A percentile compares a stretch with the other conserved stretches of the same genome.
Evolutionary conservation across 2,329 filamentous ascomycete genomes (phyloP).

Genomic region (Trichoderma sp.): DNA sequence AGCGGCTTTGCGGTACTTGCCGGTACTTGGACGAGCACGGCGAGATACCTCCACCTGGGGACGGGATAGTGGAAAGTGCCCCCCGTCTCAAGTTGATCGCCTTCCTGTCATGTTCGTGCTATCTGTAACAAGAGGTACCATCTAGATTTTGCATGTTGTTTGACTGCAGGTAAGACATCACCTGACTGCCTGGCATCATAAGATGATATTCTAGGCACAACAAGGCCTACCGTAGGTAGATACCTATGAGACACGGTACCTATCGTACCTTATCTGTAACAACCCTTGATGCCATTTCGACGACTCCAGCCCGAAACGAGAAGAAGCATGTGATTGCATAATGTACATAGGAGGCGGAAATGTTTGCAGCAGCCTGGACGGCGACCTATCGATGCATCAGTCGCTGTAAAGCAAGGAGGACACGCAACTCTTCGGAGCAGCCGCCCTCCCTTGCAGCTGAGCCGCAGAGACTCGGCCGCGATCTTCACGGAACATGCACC

Average conservation of each 20-base stretch:
- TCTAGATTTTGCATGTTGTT: not conserved
- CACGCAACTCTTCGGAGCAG: constrained; percentile 10
- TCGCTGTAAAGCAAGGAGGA: not conserved
- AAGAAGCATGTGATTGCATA: not conserved
- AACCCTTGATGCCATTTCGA: not conserved
- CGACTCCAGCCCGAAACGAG: not conserved
- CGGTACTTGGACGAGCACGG: not conserved
- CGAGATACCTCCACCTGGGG: not conserved
- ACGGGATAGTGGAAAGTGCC: not conserved
- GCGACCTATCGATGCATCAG: not conserved
- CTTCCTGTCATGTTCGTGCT: not conserved
- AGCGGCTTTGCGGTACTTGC: not conserved
- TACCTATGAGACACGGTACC: not conserved
- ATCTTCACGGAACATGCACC: not conserved
- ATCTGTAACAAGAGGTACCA: too few species aligned
- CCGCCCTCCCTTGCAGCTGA: constrained; percentile 12
- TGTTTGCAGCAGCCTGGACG: not conserved
- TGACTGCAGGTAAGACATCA: not conserved
- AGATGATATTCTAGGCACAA: too few species aligned
- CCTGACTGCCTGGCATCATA: not conserved
- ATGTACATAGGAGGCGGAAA: not conserved
- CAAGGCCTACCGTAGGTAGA: too few species aligned
- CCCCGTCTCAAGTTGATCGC: not conserved
- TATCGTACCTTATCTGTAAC: too few species aligned
- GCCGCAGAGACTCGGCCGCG: not conserved